phyloP scores from a whole-genome alignment of 148 eudicot genomes.

The Chenopodium suecicum region DNA sequence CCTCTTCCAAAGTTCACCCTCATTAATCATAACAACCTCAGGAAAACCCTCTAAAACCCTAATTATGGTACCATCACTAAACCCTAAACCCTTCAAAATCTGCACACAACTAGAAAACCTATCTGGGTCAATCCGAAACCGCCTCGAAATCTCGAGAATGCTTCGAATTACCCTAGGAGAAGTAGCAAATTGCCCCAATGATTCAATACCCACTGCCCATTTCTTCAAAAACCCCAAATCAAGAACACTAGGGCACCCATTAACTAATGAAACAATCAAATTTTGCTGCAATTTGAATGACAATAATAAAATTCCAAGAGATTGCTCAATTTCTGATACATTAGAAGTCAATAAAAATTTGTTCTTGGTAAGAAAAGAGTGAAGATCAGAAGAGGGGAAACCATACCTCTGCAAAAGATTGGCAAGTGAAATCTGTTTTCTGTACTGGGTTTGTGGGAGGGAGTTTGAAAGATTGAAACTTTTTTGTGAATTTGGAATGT shows the following conservation, averaged over 20 bases:
- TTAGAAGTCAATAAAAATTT: constrained; percentile 41
- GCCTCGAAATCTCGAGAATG: constrained; percentile 55
- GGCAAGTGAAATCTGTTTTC: constrained; percentile 45
- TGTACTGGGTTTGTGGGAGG: constrained; percentile 33
- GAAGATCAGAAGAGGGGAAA: constrained; percentile 48
- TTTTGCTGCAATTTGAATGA: constrained; percentile 54
- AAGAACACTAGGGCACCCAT: constrained; percentile 56
- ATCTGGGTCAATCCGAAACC: constrained; percentile 44
- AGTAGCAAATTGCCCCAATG: constrained; percentile 27
- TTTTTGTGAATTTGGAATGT: constrained; percentile 15
- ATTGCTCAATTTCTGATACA: constrained; percentile 49
- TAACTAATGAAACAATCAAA: constrained; percentile 42
- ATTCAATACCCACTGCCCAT: constrained; percentile 48
- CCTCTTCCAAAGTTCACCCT: constrained; percentile 39
- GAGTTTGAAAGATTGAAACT: constrained; percentile 24
- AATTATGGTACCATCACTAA: constrained; percentile 49
- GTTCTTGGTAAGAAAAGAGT: constrained; percentile 46
- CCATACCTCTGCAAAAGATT: constrained; percentile 67
- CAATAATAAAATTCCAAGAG: constrained; percentile 39
- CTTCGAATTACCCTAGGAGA: constrained; percentile 32
- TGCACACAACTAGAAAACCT: constrained; percentile 39
- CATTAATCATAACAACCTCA: constrained; percentile 44
- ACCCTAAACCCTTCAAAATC: constrained; percentile 58
- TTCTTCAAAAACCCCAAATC: constrained; percentile 59
- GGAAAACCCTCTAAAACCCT: constrained; percentile 66